Conservation (phyloP, 2,329 filamentous ascomycete species). For the Botrytis fragariae region DNA sequence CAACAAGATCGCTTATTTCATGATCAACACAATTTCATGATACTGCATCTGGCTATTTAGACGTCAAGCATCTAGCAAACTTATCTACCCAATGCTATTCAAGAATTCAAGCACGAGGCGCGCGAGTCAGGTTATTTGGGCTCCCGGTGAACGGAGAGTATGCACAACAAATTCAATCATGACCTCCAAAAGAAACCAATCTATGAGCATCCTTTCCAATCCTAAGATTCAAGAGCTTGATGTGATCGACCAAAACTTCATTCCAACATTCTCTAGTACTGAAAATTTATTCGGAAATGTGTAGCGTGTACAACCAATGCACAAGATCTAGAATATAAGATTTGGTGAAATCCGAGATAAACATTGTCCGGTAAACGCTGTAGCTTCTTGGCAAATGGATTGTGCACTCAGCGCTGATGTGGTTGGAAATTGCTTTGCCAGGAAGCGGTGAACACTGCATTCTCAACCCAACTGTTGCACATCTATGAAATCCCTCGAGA, state of each 20-base stretch:
- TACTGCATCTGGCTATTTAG: background rate
- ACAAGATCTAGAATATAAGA: slow-evolving; percentile 3
- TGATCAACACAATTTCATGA: background rate
- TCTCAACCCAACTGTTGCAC: background rate
- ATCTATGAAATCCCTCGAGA: background rate
- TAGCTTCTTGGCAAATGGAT: background rate
- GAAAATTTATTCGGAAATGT: background rate
- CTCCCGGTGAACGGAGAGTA: background rate
- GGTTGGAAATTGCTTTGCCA: background rate
- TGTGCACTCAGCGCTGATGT: background rate
- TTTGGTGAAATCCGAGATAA: slow-evolving; percentile 2
- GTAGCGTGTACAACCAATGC: background rate
- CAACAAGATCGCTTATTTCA: background rate
- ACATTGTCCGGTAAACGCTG: background rate
- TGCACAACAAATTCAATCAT: background rate
- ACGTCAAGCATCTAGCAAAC: background rate
- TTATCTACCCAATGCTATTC: background rate
- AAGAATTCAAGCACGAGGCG: background rate
- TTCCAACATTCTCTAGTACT: background rate
- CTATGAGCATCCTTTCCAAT: background rate
- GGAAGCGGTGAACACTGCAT: background rate
- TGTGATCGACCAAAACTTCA: background rate
- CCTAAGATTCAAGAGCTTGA: background rate
- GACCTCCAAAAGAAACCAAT: background rate
- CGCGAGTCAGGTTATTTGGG: background rate